Conservation (phyloP, 2,329 filamentous ascomycete genomes). For the Penicillium freii region DNA sequence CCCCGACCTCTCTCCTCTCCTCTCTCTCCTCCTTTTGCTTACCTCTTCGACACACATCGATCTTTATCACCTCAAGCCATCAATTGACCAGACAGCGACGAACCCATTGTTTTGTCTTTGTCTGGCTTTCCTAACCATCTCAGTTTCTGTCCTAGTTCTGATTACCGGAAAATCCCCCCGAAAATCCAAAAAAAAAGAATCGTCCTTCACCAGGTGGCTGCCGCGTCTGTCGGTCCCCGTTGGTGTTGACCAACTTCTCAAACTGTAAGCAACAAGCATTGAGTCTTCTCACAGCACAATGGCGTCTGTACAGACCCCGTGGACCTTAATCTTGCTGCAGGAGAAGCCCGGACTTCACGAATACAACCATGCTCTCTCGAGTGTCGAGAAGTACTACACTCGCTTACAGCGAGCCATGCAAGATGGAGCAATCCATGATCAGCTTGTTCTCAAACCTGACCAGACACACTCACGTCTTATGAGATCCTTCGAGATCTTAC, state of each 20-base stretch:
- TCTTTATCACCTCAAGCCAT: background rate
- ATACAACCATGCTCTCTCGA: slow-evolving; percentile 8
- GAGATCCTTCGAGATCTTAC: slow-evolving; percentile 9
- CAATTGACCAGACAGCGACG: background rate
- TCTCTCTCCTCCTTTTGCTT: background rate
- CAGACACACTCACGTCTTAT: slow-evolving; percentile 12
- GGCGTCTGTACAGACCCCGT: slow-evolving; percentile 3
- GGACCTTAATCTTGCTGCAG: slow-evolving; percentile 2
- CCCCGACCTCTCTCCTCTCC: background rate
- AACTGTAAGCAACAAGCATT: background rate
- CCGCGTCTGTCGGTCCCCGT: background rate
- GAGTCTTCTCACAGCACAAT: background rate
- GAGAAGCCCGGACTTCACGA: slow-evolving; percentile 10
- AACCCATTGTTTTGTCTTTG: background rate
- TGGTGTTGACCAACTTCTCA: background rate
- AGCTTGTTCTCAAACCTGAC: slow-evolving; percentile 5
- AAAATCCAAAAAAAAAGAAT: too few relatives aligned
- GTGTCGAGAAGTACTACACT: slow-evolving; percentile 10
- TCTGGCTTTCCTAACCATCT: background rate
- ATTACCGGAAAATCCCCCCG: background rate
- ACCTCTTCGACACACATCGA: background rate
- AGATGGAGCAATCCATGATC: slow-evolving; percentile 4
- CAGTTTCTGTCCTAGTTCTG: background rate
- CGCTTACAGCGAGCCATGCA: slow-evolving; percentile 6
- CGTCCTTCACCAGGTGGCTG: background rate